These are phyloP conservation scores for Lipomyces kockii DNA, from an alignment of 805 yeast species.

Conservation along the genomic window DNA sequence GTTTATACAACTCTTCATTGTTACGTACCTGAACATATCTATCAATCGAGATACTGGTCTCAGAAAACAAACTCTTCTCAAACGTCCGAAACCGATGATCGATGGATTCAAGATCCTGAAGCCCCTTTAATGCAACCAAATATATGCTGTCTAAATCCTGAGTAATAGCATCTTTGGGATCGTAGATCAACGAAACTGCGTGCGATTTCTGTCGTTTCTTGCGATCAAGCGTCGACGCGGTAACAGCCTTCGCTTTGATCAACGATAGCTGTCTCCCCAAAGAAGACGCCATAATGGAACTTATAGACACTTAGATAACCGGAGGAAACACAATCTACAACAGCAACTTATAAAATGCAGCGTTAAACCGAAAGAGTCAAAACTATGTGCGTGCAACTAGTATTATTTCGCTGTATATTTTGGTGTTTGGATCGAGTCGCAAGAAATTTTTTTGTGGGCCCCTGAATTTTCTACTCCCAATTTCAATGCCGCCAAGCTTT, in stretches of 20 bases:
- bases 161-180: slow-evolving; percentile 84
- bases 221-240: slow-evolving; percentile 49
- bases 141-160: slow-evolving; percentile 88
- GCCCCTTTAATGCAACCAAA: slow-evolving; percentile 72
- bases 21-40: slow-evolving; percentile 66
- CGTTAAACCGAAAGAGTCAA: no score
- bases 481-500: background rate
- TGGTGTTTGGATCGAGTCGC: no score
- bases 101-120: slow-evolving; percentile 68
- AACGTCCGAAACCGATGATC: slow-evolving; percentile 79
- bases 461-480: slow-evolving; percentile 8
- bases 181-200: slow-evolving; percentile 84
- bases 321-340: background rate
- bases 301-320: background rate
- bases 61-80: slow-evolving; percentile 75
- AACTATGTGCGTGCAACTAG: background rate
- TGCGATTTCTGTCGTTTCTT: slow-evolving; percentile 85
- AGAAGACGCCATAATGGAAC: slow-evolving; percentile 49
- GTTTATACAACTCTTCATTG: background rate
- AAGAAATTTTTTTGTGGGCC: slow-evolving; percentile 11
- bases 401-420: no score
- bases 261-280: slow-evolving; percentile 82
- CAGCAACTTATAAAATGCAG: background rate
- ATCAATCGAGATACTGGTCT: slow-evolving; percentile 77
- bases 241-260: slow-evolving; percentile 47